These are phyloP conservation scores for Trichoderma sp. DNA, from an alignment of 2,329 filamentous ascomycete genomes.

Conservation along the genomic window DNA sequence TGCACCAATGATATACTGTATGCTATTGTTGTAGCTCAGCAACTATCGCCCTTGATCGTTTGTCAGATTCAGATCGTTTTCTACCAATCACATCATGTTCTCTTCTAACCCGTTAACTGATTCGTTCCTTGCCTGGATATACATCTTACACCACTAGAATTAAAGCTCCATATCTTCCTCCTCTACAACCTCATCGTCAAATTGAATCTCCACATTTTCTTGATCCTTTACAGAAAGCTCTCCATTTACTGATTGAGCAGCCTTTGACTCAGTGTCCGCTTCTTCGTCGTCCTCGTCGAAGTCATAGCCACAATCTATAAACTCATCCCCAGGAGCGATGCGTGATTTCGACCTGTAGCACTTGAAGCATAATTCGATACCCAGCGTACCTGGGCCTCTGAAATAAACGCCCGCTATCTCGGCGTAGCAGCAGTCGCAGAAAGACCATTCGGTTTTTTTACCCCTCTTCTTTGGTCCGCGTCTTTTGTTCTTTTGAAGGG, in stretches of 20 bases:
- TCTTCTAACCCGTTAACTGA: neutral
- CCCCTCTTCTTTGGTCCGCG: neutral
- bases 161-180: neutral
- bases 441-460: neutral
- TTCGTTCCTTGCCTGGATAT: neutral
- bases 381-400: neutral
- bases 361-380: neutral
- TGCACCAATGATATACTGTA: neutral
- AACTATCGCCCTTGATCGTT: neutral
- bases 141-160: neutral
- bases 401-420: neutral
- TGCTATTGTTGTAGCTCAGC: neutral
- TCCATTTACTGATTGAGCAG: neutral
- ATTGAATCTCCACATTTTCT: neutral
- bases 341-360: neutral
- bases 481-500: neutral
- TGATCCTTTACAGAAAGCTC: neutral
- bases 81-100: neutral
- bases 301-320: neutral
- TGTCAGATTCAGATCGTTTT: neutral
- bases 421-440: neutral
- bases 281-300: neutral
- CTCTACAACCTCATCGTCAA: neutral
- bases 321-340: neutral
- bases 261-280: neutral